Evolutionary conservation across 495 filamentous ascomycete genomes (phyloP).

Genomic region (Lophiotrema nucula): DNA sequence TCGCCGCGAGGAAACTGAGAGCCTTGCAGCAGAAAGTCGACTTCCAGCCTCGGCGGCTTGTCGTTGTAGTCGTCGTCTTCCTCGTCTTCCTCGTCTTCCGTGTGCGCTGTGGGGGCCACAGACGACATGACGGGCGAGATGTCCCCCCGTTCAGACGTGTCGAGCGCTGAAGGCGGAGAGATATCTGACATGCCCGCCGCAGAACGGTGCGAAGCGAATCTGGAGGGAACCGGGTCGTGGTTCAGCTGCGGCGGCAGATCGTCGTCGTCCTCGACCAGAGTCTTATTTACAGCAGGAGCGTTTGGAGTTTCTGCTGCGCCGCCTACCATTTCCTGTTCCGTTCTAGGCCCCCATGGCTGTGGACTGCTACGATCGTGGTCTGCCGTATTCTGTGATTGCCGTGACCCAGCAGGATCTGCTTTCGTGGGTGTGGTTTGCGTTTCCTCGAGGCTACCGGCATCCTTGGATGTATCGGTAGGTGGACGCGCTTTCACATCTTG

Average conservation of each 20-base stretch:
- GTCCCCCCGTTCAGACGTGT: constrained; percentile 9
- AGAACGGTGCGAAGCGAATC: neutral
- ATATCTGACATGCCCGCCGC: constrained; percentile 1
- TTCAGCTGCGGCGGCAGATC: constrained; percentile 25
- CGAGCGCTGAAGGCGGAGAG: constrained; percentile 1
- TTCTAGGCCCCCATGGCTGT: too few relatives aligned
- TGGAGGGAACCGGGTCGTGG: constrained; percentile 13
- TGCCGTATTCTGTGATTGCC: neutral
- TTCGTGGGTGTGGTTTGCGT: neutral
- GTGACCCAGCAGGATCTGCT: neutral
- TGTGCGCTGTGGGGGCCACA: too few relatives aligned
- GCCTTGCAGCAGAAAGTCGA: neutral
- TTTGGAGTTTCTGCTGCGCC: neutral
- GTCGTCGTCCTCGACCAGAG: constrained; percentile 7
- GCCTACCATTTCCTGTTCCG: neutral
- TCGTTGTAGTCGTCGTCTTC: constrained; percentile 12
- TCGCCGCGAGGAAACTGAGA: neutral
- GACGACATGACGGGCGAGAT: constrained; percentile 25
- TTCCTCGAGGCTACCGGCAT: neutral
- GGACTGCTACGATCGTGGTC: neutral
- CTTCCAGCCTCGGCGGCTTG: neutral
- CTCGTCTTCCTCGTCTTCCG: neutral
- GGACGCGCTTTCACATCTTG: too few relatives aligned
- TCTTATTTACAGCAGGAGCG: neutral
- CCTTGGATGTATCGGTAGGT: neutral